phyloP scores from a whole-genome alignment of 2,329 filamentous ascomycete species.

The Parastagonospora nodorum region DNA sequence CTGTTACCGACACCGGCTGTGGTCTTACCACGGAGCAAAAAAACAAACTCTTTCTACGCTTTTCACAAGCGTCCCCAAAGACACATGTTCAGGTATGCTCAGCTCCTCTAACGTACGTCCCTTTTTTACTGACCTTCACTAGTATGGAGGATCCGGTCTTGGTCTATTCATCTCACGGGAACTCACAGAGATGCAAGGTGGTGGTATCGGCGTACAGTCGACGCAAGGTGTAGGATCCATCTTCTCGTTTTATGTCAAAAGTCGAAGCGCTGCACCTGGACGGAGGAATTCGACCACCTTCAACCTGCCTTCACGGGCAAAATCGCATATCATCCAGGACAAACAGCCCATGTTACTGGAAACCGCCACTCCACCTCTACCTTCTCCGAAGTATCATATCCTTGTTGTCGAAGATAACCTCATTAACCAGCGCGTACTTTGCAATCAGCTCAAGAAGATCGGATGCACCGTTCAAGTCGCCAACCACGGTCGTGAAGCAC shows the following conservation, averaged over 20 bases:
- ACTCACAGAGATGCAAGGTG: background rate
- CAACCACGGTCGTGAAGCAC: too few species aligned
- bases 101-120: background rate
- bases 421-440: too few species aligned
- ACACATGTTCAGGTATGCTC: conserved; percentile 20
- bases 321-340: background rate
- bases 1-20: conserved; percentile 9
- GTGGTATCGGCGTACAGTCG: too few species aligned
- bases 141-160: conserved; percentile 29
- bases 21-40: conserved; percentile 12
- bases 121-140: background rate
- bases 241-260: too few species aligned
- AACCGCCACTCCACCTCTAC: too few species aligned
- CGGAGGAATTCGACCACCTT: too few species aligned
- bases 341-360: background rate
- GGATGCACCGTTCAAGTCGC: too few species aligned
- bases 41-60: conserved; percentile 26
- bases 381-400: too few species aligned
- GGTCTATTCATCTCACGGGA: conserved; percentile 30
- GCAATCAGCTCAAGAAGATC: too few species aligned
- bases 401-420: too few species aligned
- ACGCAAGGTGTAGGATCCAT: too few species aligned
- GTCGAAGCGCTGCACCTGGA: too few species aligned
- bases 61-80: conserved; percentile 29
- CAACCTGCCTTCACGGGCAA: background rate